phyloP scores from a whole-genome alignment of 257 asterid species.

The Nicotiana paniculata region DNA sequence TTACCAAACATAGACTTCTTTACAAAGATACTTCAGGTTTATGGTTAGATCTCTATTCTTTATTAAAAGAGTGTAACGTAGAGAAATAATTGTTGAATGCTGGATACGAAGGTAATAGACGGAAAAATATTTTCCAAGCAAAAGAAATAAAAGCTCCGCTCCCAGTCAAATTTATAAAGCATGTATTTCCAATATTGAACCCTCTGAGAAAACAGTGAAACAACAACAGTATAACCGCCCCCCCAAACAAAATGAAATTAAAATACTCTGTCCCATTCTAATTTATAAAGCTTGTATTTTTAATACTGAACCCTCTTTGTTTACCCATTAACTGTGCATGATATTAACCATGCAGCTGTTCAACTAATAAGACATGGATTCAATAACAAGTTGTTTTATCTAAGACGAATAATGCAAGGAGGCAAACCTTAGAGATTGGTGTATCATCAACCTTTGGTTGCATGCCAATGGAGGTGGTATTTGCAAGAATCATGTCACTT shows the following conservation, averaged over 20 bases:
- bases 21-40: no score
- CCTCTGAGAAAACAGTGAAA: neutral
- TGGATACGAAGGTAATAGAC: no score
- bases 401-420: neutral
- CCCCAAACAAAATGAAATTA: neutral
- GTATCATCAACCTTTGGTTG: conserved; percentile 88
- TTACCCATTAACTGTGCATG: neutral
- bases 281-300: neutral
- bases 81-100: no score
- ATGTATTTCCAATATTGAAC: neutral
- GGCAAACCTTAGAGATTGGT: conserved; percentile 74
- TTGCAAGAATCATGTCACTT: conserved; percentile 87
- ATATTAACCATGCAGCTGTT: neutral
- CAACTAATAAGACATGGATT: neutral
- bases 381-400: neutral
- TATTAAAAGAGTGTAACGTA: no score
- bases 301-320: neutral
- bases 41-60: no score
- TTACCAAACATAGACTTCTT: no score
- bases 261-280: neutral
- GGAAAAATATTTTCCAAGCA: no score
- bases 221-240: neutral
- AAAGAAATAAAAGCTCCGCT: no score
- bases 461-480: conserved; percentile 98
- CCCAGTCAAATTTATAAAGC: no score